Conservation (phyloP, 1,284 basidiomycete species). For the Stereum hirsutum region DNA sequence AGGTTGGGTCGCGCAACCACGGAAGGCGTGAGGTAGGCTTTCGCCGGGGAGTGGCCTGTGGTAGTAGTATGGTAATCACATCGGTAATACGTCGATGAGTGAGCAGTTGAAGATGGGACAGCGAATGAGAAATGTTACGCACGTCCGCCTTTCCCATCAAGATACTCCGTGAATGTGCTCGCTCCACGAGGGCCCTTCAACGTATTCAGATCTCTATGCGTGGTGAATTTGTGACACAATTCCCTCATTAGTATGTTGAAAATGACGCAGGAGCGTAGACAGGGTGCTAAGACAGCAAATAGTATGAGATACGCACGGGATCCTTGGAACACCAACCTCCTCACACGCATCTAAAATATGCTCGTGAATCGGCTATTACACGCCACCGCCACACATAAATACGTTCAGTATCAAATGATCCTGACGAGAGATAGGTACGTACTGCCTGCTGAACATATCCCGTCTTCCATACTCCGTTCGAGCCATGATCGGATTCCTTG, state of each 20-base stretch:
- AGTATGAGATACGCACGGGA: background rate
- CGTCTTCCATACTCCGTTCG: conserved; percentile 16
- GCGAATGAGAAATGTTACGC: background rate
- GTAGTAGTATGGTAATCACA: background rate
- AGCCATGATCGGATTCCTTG: conserved; percentile 14
- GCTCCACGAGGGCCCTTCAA: background rate
- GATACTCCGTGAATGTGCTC: conserved; percentile 14
- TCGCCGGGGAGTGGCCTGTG: conserved; percentile 27
- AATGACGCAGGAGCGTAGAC: background rate
- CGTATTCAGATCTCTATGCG: background rate
- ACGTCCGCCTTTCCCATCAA: conserved; percentile 25
- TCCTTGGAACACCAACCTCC: background rate
- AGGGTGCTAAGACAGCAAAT: background rate
- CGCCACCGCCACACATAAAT: background rate
- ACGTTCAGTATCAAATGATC: background rate
- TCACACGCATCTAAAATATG: background rate
- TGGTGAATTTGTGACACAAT: no score
- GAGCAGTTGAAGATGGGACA: no score
- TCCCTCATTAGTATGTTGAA: background rate
- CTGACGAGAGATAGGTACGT: background rate
- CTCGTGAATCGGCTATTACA: background rate
- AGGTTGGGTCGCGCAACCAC: conserved; percentile 29
- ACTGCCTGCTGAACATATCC: background rate
- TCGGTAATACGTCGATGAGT: no score
- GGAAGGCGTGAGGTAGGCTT: conserved; percentile 25